Conservation (phyloP, 768 basidiomycete species). For the Trametes cingulata region DNA sequence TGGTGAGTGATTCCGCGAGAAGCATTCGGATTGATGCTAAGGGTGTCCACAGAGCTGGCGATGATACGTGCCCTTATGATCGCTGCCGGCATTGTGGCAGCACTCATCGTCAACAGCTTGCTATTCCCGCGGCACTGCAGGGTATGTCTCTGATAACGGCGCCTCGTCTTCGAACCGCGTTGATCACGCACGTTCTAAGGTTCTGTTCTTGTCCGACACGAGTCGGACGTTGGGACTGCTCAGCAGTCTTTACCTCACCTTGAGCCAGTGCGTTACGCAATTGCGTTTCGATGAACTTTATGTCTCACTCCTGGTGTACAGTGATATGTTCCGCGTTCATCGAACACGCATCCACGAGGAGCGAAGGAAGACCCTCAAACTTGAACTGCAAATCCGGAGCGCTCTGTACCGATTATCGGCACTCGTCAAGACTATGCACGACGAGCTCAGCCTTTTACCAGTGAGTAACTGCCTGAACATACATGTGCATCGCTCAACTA, state of each 20-base stretch:
- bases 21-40: background rate
- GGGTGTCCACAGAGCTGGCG: slow-evolving; percentile 37
- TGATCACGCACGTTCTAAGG: slow-evolving; percentile 26
- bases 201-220: slow-evolving; percentile 43
- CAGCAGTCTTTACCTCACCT: slow-evolving; percentile 44
- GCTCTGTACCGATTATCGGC: slow-evolving; percentile 39
- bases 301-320: slow-evolving; percentile 18
- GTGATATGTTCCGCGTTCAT: slow-evolving; percentile 39
- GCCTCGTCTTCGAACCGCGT: background rate
- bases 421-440: slow-evolving; percentile 44
- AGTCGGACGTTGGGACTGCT: slow-evolving; percentile 40
- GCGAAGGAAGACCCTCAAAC: slow-evolving; percentile 38
- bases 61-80: slow-evolving; percentile 44
- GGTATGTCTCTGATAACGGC: slow-evolving; percentile 28
- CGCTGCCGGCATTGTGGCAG: slow-evolving; percentile 45
- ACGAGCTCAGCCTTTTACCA: slow-evolving; percentile 50
- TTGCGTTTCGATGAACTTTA: background rate
- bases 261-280: slow-evolving; percentile 37
- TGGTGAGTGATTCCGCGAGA: slow-evolving; percentile 25
- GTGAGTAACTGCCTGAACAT: slow-evolving; percentile 32
- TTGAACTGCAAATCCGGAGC: slow-evolving; percentile 46
- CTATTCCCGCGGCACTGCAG: slow-evolving; percentile 50
- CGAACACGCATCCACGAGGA: slow-evolving; percentile 28
- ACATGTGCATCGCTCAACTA: background rate
- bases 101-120: slow-evolving; percentile 44